Evolutionary conservation across 306 rosid genomes (phyloP).

Genomic region (Nissolia schottii): DNA sequence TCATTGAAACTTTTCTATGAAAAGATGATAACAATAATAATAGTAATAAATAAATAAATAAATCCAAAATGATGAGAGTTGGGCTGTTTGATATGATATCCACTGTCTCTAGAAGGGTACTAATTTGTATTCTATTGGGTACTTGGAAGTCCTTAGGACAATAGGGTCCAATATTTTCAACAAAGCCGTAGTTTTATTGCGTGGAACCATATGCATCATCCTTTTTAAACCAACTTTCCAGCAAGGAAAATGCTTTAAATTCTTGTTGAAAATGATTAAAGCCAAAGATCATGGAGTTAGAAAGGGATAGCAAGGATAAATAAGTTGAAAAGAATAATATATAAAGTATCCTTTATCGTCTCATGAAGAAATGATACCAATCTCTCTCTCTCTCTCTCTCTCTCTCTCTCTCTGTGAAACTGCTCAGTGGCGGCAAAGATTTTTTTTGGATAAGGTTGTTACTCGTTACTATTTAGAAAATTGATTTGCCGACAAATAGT

Average conservation of each 20-base stretch:
- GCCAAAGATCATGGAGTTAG: conserved; percentile 27
- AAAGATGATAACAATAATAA: too few species aligned
- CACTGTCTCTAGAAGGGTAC: neutral
- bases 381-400: neutral
- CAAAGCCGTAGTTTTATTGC: neutral
- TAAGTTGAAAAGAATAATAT: neutral
- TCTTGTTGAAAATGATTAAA: conserved; percentile 28
- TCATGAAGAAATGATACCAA: conserved; percentile 8
- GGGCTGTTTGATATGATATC: neutral
- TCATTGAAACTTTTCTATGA: too few species aligned
- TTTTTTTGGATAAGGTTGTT: conserved; percentile 5
- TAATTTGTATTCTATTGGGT: neutral
- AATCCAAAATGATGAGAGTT: neutral
- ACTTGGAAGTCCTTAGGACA: neutral
- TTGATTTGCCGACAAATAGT: too few species aligned
- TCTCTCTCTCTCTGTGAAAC: neutral
- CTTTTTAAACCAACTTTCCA: conserved; percentile 14
- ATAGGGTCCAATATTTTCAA: neutral
- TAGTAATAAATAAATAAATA: too few species aligned
- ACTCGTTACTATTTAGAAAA: too few species aligned
- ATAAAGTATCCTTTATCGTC: neutral
- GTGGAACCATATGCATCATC: neutral
- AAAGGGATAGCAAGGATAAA: neutral
- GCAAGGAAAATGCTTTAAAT: neutral
- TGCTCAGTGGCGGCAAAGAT: neutral